phyloP scores from a whole-genome alignment of 345 rosid genomes.

The Bruguiera parviflora region DNA sequence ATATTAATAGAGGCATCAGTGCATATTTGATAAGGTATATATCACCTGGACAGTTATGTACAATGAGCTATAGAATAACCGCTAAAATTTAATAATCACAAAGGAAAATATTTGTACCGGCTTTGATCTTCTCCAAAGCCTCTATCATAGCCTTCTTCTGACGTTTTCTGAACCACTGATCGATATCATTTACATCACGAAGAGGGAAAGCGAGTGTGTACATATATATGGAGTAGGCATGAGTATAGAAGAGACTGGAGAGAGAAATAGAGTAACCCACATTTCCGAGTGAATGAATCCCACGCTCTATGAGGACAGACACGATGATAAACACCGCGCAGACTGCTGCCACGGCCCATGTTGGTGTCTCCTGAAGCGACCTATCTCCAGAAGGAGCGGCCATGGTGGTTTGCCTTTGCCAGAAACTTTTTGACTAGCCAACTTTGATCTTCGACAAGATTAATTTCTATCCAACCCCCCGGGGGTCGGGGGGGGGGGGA shows the following conservation, averaged over 20 bases:
- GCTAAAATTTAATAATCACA: no score
- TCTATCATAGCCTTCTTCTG: slow-evolving; percentile 40
- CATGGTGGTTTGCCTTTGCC: slow-evolving; percentile 23
- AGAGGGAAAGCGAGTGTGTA: not conserved
- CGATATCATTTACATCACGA: no score
- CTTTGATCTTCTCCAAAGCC: slow-evolving; percentile 46
- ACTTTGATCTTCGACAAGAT: no score
- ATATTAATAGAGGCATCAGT: no score
- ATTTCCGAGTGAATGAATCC: slow-evolving; percentile 19
- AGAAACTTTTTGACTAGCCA: no score
- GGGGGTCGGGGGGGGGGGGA: no score
- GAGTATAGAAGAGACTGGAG: no score
- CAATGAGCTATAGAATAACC: no score
- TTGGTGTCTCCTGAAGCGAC: slow-evolving; percentile 28
- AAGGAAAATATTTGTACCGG: slow-evolving; percentile 19
- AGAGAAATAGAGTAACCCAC: slow-evolving; percentile 6
- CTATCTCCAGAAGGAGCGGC: slow-evolving; percentile 32
- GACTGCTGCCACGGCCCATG: slow-evolving; percentile 26
- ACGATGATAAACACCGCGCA: slow-evolving; percentile 25
- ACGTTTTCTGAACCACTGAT: slow-evolving; percentile 36
- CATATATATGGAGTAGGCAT: no score
- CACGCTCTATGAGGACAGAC: slow-evolving; percentile 18
- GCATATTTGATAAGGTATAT: no score
- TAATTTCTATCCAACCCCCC: no score
- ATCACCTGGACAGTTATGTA: no score